These are phyloP conservation scores for Oxyria digyna DNA, from an alignment of 148 eudicot species.

Conservation along the genomic window DNA sequence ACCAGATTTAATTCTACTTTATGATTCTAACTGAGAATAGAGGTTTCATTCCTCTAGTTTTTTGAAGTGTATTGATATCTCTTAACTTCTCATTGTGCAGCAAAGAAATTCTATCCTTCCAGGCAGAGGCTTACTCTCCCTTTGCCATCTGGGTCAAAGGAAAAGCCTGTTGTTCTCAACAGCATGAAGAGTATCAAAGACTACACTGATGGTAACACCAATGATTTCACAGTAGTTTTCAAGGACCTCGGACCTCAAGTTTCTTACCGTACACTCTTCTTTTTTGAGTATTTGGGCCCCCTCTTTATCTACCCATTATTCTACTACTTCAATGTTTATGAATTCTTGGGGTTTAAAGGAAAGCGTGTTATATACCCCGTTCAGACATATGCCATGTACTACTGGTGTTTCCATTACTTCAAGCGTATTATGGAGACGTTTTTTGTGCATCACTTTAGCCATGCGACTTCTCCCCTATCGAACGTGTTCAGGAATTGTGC, in stretches of 20 bases:
- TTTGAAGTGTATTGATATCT: constrained; percentile 10
- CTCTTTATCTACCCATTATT: constrained; percentile 75
- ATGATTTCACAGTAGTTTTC: constrained; percentile 54
- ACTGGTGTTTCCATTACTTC: constrained; percentile 93
- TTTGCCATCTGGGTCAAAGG: constrained; percentile 67
- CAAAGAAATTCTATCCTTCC: constrained; percentile 81
- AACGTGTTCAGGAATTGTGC: constrained; percentile 87
- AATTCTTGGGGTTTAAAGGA: constrained; percentile 64
- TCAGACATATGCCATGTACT: constrained; percentile 83
- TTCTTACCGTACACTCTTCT: constrained; percentile 83
- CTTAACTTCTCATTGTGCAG: constrained; percentile 29
- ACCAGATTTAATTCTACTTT: neutral
- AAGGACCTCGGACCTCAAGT: constrained; percentile 96
- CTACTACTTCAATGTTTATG: constrained; percentile 63
- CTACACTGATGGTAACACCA: constrained; percentile 39
- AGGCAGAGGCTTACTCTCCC: constrained; percentile 95
- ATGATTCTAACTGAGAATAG: neutral
- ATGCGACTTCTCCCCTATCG: constrained; percentile 87
- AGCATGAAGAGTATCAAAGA: constrained; percentile 64
- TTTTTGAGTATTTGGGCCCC: constrained; percentile 89
- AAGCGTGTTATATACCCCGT: constrained; percentile 69
- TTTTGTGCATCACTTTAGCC: constrained; percentile 95
- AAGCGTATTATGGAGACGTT: constrained; percentile 95
- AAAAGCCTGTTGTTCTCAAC: constrained; percentile 62
- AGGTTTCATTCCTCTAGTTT: neutral